phyloP scores from a whole-genome alignment of 306 rosid species.

The Adenanthera pavonina region DNA sequence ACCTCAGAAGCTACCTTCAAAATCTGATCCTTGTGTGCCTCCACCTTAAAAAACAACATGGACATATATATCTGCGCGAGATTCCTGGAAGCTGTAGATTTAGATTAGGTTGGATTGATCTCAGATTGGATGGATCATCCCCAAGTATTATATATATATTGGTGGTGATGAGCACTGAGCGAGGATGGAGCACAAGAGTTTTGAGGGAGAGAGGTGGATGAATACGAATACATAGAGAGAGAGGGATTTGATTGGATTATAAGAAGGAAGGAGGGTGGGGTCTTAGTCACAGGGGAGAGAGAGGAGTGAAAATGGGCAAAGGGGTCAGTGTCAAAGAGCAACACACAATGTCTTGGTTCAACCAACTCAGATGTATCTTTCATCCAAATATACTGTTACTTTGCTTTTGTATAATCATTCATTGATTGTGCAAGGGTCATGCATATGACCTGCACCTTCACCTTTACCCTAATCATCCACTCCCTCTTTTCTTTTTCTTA shows the following conservation, averaged over 20 bases:
- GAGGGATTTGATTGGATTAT: conserved; percentile 28
- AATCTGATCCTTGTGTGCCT: background rate
- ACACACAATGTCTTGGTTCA: conserved; percentile 52
- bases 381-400: conserved; percentile 5
- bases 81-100: no score
- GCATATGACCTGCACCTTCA: conserved; percentile 14
- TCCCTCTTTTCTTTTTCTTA: background rate
- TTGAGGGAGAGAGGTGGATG: background rate
- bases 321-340: conserved; percentile 42
- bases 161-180: no score
- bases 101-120: no score
- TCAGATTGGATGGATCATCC: no score
- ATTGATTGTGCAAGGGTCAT: conserved; percentile 51
- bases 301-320: conserved; percentile 38
- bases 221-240: background rate
- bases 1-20: background rate
- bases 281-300: background rate
- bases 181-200: background rate
- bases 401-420: conserved; percentile 27
- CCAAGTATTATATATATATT: no score
- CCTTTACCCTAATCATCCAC: background rate
- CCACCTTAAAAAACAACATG: conserved; percentile 7
- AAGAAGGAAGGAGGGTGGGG: conserved; percentile 23
- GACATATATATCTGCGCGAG: background rate
- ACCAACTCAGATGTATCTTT: conserved; percentile 47